Evolutionary conservation across 305 asterid species (phyloP).

Genomic region (Solanum hybrid): DNA sequence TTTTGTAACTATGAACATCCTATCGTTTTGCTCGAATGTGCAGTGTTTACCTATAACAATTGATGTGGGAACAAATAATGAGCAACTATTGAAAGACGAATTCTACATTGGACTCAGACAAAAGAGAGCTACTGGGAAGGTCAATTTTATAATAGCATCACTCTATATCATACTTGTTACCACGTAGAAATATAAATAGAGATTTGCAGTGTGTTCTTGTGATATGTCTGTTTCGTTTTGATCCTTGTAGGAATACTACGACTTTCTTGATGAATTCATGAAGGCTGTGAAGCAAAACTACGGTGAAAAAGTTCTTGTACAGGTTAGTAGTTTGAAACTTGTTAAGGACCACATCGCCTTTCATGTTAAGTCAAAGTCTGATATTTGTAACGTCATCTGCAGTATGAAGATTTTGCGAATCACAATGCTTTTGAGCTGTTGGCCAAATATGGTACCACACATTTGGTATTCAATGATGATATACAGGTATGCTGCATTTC

Average conservation of each 20-base stretch:
- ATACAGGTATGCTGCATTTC: slow-evolving; percentile 45
- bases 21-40: not conserved
- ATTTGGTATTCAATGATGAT: slow-evolving; percentile 78
- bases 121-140: slow-evolving; percentile 73
- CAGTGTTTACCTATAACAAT: slow-evolving; percentile 80
- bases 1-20: not conserved
- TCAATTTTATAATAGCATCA: slow-evolving; percentile 6
- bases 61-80: slow-evolving; percentile 79
- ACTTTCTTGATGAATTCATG: slow-evolving; percentile 73
- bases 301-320: slow-evolving; percentile 70
- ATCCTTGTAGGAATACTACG: slow-evolving; percentile 56
- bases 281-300: slow-evolving; percentile 59
- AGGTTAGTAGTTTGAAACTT: slow-evolving; percentile 27
- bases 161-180: not conserved
- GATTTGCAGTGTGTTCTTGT: not conserved
- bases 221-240: not conserved
- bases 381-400: slow-evolving; percentile 8
- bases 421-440: slow-evolving; percentile 83
- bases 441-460: slow-evolving; percentile 75
- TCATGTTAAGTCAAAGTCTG: not conserved
- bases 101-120: slow-evolving; percentile 82
- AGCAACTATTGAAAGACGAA: slow-evolving; percentile 53
- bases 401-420: slow-evolving; percentile 88
- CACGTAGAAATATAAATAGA: not conserved
- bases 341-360: not conserved